Evolutionary conservation across 169 alveolate species (phyloP).

Genomic region (Babesia gibsoni): DNA sequence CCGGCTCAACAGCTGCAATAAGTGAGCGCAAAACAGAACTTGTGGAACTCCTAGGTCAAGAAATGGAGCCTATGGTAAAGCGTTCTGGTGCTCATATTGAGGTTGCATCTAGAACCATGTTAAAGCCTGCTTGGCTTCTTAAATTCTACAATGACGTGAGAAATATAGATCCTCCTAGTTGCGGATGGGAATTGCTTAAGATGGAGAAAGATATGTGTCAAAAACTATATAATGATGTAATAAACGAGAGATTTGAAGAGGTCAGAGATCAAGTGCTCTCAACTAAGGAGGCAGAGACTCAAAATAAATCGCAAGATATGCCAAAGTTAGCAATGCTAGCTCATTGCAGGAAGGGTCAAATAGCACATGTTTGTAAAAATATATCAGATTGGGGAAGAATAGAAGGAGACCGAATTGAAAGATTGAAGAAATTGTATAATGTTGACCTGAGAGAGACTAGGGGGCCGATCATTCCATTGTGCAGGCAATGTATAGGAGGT

Average conservation of each 20-base stretch:
- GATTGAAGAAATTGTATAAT: conserved; percentile 5
- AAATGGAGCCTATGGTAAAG: not conserved
- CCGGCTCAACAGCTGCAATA: not conserved
- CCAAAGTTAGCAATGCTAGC: conserved; percentile 35
- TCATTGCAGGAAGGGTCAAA: conserved; percentile 14
- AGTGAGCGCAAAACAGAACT: conserved; percentile 13
- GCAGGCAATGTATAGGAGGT: conserved; percentile 14
- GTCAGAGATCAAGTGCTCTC: conserved; percentile 1
- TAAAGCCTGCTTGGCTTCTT: conserved; percentile 29
- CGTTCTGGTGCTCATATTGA: not conserved
- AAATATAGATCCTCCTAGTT: conserved; percentile 4
- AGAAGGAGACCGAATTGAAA: not conserved
- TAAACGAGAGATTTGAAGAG: conserved; percentile 14
- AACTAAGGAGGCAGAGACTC: not conserved
- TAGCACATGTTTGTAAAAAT: conserved; percentile 3
- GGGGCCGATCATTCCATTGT: not conserved
- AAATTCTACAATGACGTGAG: conserved; percentile 8
- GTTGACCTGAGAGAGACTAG: not conserved
- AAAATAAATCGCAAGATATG: conserved; percentile 4
- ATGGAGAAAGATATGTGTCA: conserved; percentile 5
- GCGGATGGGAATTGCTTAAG: conserved; percentile 13
- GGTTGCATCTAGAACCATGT: conserved; percentile 26
- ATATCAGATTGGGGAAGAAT: conserved; percentile 33
- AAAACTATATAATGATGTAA: conserved; percentile 10
- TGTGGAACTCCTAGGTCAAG: conserved; percentile 15